phyloP scores from a whole-genome alignment of 2,329 filamentous ascomycete genomes.

The Fusarium udum region DNA sequence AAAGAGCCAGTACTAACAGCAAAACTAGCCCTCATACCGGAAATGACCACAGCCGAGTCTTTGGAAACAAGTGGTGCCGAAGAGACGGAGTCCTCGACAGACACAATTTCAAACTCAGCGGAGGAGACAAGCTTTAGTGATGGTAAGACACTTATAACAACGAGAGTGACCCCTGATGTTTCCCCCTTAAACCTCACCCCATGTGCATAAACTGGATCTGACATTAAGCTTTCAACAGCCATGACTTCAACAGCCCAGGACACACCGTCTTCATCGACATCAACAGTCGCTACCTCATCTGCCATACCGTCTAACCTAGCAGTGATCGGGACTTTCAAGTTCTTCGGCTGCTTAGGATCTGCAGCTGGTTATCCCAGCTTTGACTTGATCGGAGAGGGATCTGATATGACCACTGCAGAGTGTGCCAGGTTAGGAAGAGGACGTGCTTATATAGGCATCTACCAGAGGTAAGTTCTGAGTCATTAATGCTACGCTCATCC shows the following conservation, averaged over 20 bases:
- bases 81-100: neutral
- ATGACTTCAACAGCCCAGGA: neutral
- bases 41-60: neutral
- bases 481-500: neutral
- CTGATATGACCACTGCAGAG: neutral
- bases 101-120: neutral
- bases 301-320: slow-evolving; percentile 3
- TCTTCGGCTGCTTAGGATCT: neutral
- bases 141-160: neutral
- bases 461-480: neutral
- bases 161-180: neutral
- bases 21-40: neutral
- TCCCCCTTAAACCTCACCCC: neutral
- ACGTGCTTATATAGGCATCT: neutral
- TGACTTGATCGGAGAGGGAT: neutral
- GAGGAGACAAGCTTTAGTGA: neutral
- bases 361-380: neutral
- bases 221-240: neutral
- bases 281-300: neutral
- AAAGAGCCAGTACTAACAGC: neutral
- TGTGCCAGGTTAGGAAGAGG: neutral
- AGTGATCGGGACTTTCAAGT: slow-evolving; percentile 9
- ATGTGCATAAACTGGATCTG: neutral
- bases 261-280: neutral
- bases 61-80: neutral